Base-by-base conservation (phyloP, 2,329 filamentous ascomycete species). In the Aspergillus cejpii region DNA sequence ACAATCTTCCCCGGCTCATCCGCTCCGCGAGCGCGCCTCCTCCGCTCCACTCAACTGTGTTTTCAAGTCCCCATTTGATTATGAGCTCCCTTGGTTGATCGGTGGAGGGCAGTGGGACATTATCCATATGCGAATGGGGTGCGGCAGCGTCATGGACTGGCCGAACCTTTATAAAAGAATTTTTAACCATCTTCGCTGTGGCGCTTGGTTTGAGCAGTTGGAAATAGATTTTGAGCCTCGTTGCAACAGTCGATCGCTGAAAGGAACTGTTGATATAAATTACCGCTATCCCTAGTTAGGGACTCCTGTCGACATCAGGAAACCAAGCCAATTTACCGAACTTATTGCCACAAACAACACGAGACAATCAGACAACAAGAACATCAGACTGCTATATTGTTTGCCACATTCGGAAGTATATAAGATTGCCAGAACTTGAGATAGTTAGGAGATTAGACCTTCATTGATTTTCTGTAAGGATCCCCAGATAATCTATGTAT, bases 31-130 rank as follows among this genome's bases (percentile, higher is more conserved):
- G 46, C 15, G 10, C 43, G 28, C 15, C 50, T 41, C 31, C 47
- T 43, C 11, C 54, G 53, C 49, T 69, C 67, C 45, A 74, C 61
- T n/a, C n/a, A n/a, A n/a, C n/a, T 43, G 31, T 24, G 20, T 36
- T 17, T 43, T 43, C 10, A 17, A 34, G 8, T 14, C 24, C 17
- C 21, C 31, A n/a, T 37, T 43, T 29, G 31, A 37, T 14, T 27
- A 36, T 28, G 31, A 43, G 10, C 31, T 26, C n/a, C 40, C 21
- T 11, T 43, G 31, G 29, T 12, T 26, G 31, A 36, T 42, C 11
- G 40, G 40, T 27, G 31, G 36, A 31, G 40, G 21, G 23, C 20
- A 31, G 12, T 42, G 40, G 40, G 40, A 42, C 27, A 31, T 42
- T 17, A 34, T 42, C 12, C 40, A 42, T 31, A 24, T 42, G 11